phyloP scores from a whole-genome alignment of 129 eudicot species.

The Saposhnikovia divaricata region DNA sequence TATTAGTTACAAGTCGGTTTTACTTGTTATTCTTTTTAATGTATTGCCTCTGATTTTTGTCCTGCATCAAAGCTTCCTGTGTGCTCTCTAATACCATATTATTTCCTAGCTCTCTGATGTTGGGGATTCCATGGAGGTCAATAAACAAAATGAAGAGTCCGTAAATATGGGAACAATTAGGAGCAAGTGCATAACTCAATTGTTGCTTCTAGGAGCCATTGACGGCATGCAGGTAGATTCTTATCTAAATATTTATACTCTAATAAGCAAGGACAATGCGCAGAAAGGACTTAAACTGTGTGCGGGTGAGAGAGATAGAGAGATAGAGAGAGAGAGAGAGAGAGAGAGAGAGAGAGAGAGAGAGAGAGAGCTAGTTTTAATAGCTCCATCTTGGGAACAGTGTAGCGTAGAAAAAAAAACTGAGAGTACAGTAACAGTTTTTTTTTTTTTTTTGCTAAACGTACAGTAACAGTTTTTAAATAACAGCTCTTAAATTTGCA shows the following conservation, averaged over 20 bases:
- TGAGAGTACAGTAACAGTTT: background rate
- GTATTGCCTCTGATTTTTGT: background rate
- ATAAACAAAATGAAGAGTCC: slow-evolving; percentile 53
- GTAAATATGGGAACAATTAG: slow-evolving; percentile 62
- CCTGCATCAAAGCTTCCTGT: background rate
- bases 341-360: background rate
- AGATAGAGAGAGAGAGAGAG: no score
- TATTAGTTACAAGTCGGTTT: background rate
- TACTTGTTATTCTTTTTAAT: background rate
- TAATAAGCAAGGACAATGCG: background rate
- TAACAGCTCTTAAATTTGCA: slow-evolving; percentile 28
- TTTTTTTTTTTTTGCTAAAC: no score
- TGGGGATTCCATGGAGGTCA: slow-evolving; percentile 46
- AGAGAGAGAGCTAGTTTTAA: background rate
- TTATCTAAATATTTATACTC: slow-evolving; percentile 6
- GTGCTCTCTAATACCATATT: background rate
- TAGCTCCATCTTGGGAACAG: background rate
- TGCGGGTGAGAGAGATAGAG: background rate
- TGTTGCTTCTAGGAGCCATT: slow-evolving; percentile 75
- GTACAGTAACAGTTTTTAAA: background rate
- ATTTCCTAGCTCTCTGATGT: slow-evolving; percentile 44
- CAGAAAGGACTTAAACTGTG: background rate
- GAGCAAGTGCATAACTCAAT: slow-evolving; percentile 92
- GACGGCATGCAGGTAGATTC: slow-evolving; percentile 86
- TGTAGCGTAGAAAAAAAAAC: background rate